phyloP scores from a whole-genome alignment of 768 basidiomycete species.

The Amylocystis lapponica region DNA sequence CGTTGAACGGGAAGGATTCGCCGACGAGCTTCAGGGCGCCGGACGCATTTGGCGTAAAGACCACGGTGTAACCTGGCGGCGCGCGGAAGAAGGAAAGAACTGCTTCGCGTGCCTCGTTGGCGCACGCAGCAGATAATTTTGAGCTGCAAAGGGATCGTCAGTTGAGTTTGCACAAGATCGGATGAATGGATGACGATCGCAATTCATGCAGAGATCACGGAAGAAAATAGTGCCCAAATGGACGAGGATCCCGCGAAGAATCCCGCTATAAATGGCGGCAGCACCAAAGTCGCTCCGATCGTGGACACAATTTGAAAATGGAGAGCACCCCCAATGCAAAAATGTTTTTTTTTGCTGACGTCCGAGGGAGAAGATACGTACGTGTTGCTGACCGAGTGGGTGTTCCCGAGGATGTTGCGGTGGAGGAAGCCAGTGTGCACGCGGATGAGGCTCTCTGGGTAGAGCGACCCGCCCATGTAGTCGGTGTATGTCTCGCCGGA shows the following conservation, averaged over 20 bases:
- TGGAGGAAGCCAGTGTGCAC: conserved; percentile 67
- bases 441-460: conserved; percentile 71
- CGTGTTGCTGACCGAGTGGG: conserved; percentile 81
- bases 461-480: conserved; percentile 81
- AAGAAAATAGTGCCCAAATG: neutral
- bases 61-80: conserved; percentile 68
- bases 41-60: conserved; percentile 79
- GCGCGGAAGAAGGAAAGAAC: conserved; percentile 77
- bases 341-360: no score
- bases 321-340: neutral
- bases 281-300: neutral
- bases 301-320: neutral
- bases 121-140: conserved; percentile 60
- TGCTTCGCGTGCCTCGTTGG: conserved; percentile 62
- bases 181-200: no score
- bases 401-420: conserved; percentile 68
- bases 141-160: no score
- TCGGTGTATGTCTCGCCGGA: conserved; percentile 75
- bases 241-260: neutral
- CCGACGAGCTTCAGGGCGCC: conserved; percentile 78
- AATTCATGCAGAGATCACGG: no score
- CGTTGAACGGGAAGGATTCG: conserved; percentile 68
- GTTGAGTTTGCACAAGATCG: no score
- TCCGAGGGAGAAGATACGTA: conserved; percentile 25
- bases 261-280: neutral